Evolutionary conservation across 176 grass and related monocot genomes (phyloP).

Genomic region (Zea luxurians): DNA sequence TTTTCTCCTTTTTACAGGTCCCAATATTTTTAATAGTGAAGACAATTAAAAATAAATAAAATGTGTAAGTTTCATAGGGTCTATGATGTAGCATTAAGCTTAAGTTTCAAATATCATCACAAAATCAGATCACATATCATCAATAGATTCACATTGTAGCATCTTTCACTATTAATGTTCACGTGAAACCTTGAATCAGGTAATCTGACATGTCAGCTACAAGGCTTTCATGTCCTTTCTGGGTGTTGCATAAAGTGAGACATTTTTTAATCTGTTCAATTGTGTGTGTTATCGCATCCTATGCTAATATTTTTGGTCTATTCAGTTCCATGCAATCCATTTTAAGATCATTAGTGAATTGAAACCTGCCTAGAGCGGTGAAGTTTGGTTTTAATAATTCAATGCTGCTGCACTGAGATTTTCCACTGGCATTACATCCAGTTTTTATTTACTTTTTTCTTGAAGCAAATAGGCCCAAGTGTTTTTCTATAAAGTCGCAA

Average conservation of each 20-base stretch:
- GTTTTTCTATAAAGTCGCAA: background rate
- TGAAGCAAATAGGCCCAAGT: background rate
- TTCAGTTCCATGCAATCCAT: background rate
- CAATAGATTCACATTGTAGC: constrained; percentile 4
- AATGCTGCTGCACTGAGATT: background rate
- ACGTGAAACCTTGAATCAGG: background rate
- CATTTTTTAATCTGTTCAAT: constrained; percentile 5
- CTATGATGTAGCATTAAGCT: constrained; percentile 15
- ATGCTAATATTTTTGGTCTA: background rate
- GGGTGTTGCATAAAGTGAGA: background rate
- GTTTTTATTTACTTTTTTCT: background rate
- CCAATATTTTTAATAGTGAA: background rate
- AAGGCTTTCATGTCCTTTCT: constrained; percentile 18
- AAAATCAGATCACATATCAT: background rate
- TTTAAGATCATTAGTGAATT: background rate
- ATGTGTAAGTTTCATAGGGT: background rate
- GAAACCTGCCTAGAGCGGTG: constrained; percentile 1
- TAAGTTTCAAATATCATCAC: constrained; percentile 1
- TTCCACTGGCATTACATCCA: background rate
- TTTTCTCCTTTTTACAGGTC: background rate
- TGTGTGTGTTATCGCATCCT: background rate
- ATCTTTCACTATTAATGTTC: constrained; percentile 22
- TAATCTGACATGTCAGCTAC: constrained; percentile 25
- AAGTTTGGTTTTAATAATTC: constrained; percentile 4
- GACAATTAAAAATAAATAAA: constrained; percentile 9